Evolutionary conservation across 192 early-diverging fungal genomes (phyloP), one percentile per base, ranked within the genome.

Genomic region (Coemansia sp.): DNA sequence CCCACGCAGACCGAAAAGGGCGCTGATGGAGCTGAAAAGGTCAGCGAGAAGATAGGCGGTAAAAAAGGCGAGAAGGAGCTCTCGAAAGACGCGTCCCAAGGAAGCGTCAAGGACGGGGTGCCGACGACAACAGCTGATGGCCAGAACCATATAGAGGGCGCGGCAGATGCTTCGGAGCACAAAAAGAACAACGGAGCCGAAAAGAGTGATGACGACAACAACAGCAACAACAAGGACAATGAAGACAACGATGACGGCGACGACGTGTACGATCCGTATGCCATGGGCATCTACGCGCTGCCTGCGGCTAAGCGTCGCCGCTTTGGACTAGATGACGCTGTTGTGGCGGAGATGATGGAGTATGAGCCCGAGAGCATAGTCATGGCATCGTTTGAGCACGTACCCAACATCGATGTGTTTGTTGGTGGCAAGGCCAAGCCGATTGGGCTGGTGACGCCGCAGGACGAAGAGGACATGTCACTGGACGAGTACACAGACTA

Each of bases 281-380:
- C 58, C 9, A 56, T 49, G 9, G 70, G 70, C 7, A 62, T 73
- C 28, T 73, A 73, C 20, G 70, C 53, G 3, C 46, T 73, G 50
- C 49, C 70, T 17, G 49, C 34, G 37, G 32, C 46, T 13, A 65
- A 73, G 46, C 70, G 70, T 11, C 70, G 55, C 28, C 55, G 49
- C 42, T 58, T 73, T 14, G 70, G 70, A 0, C 63, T 73, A 3
- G 58, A 62, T 8, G 70, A 53, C 24, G 27, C 33, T 19, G 50
- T 48, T 9, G 44, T 39, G 9, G 20, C 29, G 3, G 69, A 60
- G 24, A 42, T 49, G 5, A 20, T 52, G 1, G 58, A 53, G 5
- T 8, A 33, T 8, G 34, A 42, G 6, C 28, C 45, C 0, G 54
- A 54, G 23, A 55, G 36, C 17, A 52, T 46, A 9, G 35, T 42